Evolutionary conservation across 2,329 filamentous ascomycete genomes (phyloP).

Genomic region (Aspergillus caelatus): DNA sequence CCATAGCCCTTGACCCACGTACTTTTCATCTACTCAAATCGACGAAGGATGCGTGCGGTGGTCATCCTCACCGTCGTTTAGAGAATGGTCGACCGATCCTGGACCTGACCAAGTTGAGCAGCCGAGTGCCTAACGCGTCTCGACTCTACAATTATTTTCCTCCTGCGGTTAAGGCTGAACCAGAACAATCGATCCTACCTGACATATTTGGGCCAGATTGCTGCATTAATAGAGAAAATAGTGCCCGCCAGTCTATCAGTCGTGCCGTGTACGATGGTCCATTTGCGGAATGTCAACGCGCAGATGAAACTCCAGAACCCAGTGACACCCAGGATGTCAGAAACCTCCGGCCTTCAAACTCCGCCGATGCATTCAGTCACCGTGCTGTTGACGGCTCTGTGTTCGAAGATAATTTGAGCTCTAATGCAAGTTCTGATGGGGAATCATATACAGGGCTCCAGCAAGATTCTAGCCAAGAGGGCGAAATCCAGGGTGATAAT

Average conservation of each 20-base stretch:
- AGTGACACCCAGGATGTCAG: background rate
- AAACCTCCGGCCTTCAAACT: slow-evolving; percentile 13
- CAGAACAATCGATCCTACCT: slow-evolving; percentile 26
- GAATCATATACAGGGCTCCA: slow-evolving; percentile 14
- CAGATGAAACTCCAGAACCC: background rate
- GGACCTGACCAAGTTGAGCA: slow-evolving; percentile 33
- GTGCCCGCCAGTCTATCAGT: background rate
- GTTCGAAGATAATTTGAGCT: slow-evolving; percentile 19
- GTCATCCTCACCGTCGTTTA: slow-evolving; percentile 25
- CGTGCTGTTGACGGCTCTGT: slow-evolving; percentile 24
- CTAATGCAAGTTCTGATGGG: slow-evolving; percentile 15
- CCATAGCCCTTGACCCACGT: slow-evolving; percentile 49
- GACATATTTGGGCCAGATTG: slow-evolving; percentile 34
- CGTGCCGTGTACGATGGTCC: too few species aligned
- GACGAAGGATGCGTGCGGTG: slow-evolving; percentile 46
- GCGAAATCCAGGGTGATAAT: slow-evolving; percentile 2
- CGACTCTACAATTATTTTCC: slow-evolving; percentile 31
- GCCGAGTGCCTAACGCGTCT: slow-evolving; percentile 31
- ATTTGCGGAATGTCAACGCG: background rate
- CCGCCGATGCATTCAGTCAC: slow-evolving; percentile 21
- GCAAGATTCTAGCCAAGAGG: slow-evolving; percentile 8
- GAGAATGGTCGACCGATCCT: slow-evolving; percentile 27
- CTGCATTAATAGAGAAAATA: slow-evolving; percentile 16
- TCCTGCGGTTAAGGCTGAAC: slow-evolving; percentile 21
- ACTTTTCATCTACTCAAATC: slow-evolving; percentile 40